A percentile compares a stretch with the other conserved stretches of the same genome.
These are phyloP conservation scores for Colletotrichum orchidophilum DNA, from an alignment of 2,329 filamentous ascomycete genomes.

Conservation along the genomic window DNA sequence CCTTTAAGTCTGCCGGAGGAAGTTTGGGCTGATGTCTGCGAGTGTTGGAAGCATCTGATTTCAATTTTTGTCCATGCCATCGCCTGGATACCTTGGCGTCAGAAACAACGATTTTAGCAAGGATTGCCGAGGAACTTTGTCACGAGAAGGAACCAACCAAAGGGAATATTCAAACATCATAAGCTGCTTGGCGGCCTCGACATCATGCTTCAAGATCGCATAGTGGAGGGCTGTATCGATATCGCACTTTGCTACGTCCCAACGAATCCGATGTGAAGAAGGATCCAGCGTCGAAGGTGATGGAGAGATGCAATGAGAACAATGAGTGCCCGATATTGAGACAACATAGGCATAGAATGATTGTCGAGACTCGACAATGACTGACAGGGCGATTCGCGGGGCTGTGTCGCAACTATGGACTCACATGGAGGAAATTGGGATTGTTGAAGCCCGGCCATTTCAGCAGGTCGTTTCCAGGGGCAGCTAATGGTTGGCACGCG, in stretches of 20 bases:
- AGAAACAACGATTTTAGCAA: not conserved
- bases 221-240: not conserved
- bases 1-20: not conserved
- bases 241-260: too few species aligned
- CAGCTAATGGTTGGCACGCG: too few species aligned
- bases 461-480: too few species aligned
- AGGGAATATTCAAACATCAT: not conserved
- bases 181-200: not conserved
- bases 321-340: not conserved
- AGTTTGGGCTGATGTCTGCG: not conserved
- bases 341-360: too few species aligned
- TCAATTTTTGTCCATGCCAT: accelerated
- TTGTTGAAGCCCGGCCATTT: too few species aligned
- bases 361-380: too few species aligned
- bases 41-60: not conserved
- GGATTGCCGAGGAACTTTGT: not conserved
- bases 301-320: not conserved
- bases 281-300: not conserved
- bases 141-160: not conserved
- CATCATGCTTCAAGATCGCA: not conserved
- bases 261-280: not conserved
- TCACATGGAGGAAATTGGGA: too few species aligned
- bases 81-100: not conserved
- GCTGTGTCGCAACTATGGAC: too few species aligned
- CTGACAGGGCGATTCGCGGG: too few species aligned